Evolutionary conservation across 1,139 yeast genomes (phyloP), one percentile per base, ranked within the genome.

Genomic region (Blastobotrys niveus): DNA sequence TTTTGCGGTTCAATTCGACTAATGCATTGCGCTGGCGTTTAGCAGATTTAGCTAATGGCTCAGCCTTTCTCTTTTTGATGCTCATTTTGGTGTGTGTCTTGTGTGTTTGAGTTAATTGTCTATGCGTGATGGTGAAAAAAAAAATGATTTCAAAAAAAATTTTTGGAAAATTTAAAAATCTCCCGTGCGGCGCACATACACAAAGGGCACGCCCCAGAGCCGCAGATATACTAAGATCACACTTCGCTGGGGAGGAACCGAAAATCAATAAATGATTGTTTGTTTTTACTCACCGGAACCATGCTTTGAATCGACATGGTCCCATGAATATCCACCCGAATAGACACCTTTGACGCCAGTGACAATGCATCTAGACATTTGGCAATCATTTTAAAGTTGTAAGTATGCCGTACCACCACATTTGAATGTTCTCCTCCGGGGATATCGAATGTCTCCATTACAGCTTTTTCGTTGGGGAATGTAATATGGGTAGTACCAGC

Each of bases 401-500:
- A 63, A 22, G 54, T 48, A 42, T 59, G 56, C 10, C 46, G 48
- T 15, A 59, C 56, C 12, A 47, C 45, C 19, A 48, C 43, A 10
- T 48, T 50, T 6, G 34, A 3, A 6, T 22, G 21, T 12, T 41
- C 40, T 12, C 42, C 49, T 12, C 40, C 43, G 17, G 48, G 43
- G 21, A 60, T 60, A 12, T 56, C 46, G 38, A 77, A 56, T 19
- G 72, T 71, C 42, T 83, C 93, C 38, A 86, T 62, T 8, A 79
- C 75, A 1, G 79, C 68, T 53, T 73, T 72, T 42, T 77, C 85
- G 48, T 73, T 75, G 0, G 95, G 95, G 48, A 82, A 73, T 8
- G 76, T 72, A 21, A 85, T 67, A 57, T 82, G 80, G 45, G 86
- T 80, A 40, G 72, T 69, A 0, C 95, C 95, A 38, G 85, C 71